These are phyloP conservation scores for Auriscalpium orientale DNA, from an alignment of 768 basidiomycete species.

Conservation along the genomic window DNA sequence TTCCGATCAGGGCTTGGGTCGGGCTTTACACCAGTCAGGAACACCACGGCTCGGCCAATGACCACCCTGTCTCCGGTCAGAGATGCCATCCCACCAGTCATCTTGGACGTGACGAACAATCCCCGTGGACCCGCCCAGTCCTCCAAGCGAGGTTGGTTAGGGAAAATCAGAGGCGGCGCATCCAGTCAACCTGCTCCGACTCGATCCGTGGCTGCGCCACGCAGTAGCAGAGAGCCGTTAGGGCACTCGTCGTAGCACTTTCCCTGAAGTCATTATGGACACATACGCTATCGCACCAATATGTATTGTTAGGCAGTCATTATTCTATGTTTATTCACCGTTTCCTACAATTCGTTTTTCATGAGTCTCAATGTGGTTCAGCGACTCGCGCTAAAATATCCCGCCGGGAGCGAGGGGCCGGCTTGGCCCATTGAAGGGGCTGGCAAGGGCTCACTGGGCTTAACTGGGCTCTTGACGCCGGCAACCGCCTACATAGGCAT, in stretches of 20 bases:
- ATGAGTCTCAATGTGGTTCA: too few species aligned
- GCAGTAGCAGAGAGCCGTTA: slow-evolving; percentile 1
- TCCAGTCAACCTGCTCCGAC: not conserved
- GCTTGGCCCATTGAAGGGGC: too few species aligned
- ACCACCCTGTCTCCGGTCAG: slow-evolving; percentile 42
- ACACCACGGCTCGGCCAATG: slow-evolving; percentile 35
- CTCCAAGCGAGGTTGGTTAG: slow-evolving; percentile 10
- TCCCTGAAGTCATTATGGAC: not conserved
- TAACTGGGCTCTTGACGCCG: too few species aligned
- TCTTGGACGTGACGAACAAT: slow-evolving; percentile 63
- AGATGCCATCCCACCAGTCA: slow-evolving; percentile 25
- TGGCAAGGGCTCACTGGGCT: too few species aligned
- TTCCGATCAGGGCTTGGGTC: slow-evolving; percentile 31
- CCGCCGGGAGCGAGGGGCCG: too few species aligned
- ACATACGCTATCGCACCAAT: not conserved
- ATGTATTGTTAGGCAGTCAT: not conserved
- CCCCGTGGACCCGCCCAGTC: slow-evolving; percentile 24
- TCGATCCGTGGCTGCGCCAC: not conserved
- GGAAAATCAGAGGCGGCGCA: slow-evolving; percentile 5
- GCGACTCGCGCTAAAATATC: too few species aligned
- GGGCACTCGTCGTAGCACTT: not conserved
- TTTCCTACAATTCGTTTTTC: too few species aligned
- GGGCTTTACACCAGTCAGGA: slow-evolving; percentile 69
- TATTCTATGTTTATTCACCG: not conserved
- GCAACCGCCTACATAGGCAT: too few species aligned